Percentiles rank a stretch among this genome's conserved stretches.
Evolutionary conservation across 208 protist species (phyloP).

Genomic region (Sergeia podlipaevii): DNA sequence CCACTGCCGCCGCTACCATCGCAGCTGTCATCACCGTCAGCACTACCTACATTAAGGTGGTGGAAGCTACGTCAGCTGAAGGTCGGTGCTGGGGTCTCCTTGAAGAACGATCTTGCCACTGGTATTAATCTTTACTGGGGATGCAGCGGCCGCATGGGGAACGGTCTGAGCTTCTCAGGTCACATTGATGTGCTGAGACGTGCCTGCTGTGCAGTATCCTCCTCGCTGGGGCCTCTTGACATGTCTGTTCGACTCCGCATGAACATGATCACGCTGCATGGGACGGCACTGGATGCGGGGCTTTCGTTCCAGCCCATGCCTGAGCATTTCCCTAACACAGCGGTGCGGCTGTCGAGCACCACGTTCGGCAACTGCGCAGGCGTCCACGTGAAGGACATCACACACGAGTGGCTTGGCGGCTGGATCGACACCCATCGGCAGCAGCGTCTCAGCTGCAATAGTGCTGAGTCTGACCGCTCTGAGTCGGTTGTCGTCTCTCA

Average conservation of each 20-base stretch:
- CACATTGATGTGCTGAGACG: slow-evolving; percentile 77
- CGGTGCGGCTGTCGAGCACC: slow-evolving; percentile 35
- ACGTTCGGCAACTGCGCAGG: slow-evolving; percentile 38
- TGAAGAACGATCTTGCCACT: slow-evolving; percentile 65
- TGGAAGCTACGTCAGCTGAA: slow-evolving; percentile 48
- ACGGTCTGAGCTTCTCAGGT: slow-evolving; percentile 33
- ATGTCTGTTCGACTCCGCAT: slow-evolving; percentile 54
- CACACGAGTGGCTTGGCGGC: slow-evolving; percentile 20
- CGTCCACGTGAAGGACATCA: slow-evolving; percentile 45
- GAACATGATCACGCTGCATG: slow-evolving; percentile 74
- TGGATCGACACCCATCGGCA: not conserved
- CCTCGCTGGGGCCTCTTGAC: slow-evolving; percentile 35
- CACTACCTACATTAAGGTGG: slow-evolving; percentile 14
- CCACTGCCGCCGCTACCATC: not conserved
- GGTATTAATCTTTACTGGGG: slow-evolving; percentile 80
- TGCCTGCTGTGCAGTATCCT: slow-evolving; percentile 56
- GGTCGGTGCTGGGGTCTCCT: slow-evolving; percentile 49
- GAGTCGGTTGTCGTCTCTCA: no score
- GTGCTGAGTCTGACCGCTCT: not conserved
- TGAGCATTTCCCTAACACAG: slow-evolving; percentile 18
- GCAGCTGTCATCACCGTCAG: not conserved
- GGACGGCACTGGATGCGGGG: slow-evolving; percentile 60
- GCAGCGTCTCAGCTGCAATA: not conserved
- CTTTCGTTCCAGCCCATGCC: slow-evolving; percentile 45
- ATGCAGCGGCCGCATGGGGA: slow-evolving; percentile 33